A percentile compares a stretch with the other conserved stretches of the same genome.
Evolutionary conservation across 2,329 filamentous ascomycete genomes (phyloP).

Genomic region (Thelonectria discophora): DNA sequence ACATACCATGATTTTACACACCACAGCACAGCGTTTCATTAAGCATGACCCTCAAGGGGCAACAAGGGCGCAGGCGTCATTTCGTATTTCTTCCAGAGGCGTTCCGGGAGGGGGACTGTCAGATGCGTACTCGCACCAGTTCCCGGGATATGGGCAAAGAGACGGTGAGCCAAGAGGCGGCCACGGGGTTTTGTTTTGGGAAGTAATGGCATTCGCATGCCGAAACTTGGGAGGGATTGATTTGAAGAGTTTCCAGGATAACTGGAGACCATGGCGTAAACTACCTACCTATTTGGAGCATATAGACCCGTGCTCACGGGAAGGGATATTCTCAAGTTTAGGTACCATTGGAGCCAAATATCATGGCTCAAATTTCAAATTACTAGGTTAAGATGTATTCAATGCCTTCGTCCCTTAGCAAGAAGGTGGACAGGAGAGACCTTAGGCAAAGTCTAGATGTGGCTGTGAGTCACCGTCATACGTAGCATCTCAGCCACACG

Average conservation of each 20-base stretch:
- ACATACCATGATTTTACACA: not conserved
- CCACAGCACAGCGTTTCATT: not conserved
- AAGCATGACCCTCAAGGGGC: conserved; percentile 13
- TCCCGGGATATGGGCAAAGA: not conserved
- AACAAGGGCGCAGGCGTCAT: conserved; percentile 19
- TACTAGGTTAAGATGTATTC: too few relatives aligned
- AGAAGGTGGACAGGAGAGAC: too few relatives aligned
- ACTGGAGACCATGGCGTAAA: not conserved
- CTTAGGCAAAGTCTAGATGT: too few relatives aligned
- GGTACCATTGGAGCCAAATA: too few relatives aligned
- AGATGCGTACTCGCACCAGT: not conserved
- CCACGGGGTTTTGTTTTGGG: not conserved
- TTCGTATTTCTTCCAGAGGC: not conserved
- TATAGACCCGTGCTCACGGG: too few relatives aligned
- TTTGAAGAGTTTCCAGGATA: not conserved
- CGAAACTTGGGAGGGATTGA: not conserved
- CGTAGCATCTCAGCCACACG: not conserved
- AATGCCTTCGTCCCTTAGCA: too few relatives aligned
- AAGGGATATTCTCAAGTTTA: too few relatives aligned
- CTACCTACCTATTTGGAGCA: too few relatives aligned
- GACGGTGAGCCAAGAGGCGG: not conserved
- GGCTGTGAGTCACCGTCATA: too few relatives aligned
- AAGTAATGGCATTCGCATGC: not conserved
- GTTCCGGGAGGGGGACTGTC: not conserved
- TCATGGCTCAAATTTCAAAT: too few relatives aligned